phyloP scores from a whole-genome alignment of 768 basidiomycete genomes.

The Galerina marginata region DNA sequence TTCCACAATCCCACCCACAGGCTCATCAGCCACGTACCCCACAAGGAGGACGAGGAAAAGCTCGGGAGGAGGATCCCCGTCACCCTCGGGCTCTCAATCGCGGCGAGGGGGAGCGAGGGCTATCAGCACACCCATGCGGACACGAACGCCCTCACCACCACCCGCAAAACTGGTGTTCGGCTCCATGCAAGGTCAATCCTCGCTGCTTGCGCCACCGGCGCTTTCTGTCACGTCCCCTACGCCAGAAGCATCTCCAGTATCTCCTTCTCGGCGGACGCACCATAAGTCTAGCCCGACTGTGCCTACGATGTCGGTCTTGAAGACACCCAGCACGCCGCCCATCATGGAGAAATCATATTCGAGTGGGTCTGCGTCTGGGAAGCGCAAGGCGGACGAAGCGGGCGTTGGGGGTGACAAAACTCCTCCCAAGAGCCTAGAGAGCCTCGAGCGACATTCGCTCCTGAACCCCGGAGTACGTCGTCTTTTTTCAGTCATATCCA shows the following conservation, averaged over 20 bases:
- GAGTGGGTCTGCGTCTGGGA: constrained; percentile 48
- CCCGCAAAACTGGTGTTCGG: constrained; percentile 31
- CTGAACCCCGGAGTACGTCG: constrained; percentile 64
- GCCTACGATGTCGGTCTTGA: constrained; percentile 33
- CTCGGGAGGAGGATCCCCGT: constrained; percentile 12
- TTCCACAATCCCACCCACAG: constrained; percentile 22
- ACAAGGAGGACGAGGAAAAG: constrained; percentile 25
- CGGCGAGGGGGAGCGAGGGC: constrained; percentile 21
- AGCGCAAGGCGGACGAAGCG: constrained; percentile 75
- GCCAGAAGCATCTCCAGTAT: constrained; percentile 44
- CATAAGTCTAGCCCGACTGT: constrained; percentile 36
- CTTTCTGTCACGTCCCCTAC: constrained; percentile 47
- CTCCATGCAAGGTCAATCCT: constrained; percentile 31
- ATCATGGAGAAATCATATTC: constrained; percentile 40
- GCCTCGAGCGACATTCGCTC: constrained; percentile 63
- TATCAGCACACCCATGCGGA: constrained; percentile 26
- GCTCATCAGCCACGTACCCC: constrained; percentile 21
- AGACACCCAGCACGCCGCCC: constrained; percentile 33
- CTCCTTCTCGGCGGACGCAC: constrained; percentile 31
- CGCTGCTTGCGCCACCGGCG: constrained; percentile 41
- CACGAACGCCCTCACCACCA: constrained; percentile 28
- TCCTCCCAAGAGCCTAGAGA: constrained; percentile 66
- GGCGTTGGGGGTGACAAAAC: constrained; percentile 59
- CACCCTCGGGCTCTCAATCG: constrained; percentile 19
- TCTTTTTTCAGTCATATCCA: constrained; percentile 2